Evolutionary conservation across 2,329 filamentous ascomycete genomes (phyloP), one percentile per base, ranked within the genome.

Genomic region (Torrubiellomyces zombiae): DNA sequence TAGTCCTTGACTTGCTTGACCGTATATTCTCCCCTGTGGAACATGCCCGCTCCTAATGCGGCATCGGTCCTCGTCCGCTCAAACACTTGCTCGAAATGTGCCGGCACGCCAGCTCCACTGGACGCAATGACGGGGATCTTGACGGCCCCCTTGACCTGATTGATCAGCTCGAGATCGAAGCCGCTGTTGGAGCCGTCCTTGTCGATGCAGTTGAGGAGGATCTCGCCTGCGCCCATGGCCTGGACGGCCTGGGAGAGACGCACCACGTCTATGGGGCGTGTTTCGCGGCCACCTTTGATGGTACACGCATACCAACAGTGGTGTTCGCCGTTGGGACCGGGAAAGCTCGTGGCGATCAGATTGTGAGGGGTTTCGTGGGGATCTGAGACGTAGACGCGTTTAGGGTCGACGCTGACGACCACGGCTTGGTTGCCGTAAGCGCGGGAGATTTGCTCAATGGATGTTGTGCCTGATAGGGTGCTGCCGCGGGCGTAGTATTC

Each of bases 261-360:
- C 9, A 85, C 69, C 10, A 94, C 89, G 47, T 95, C 86, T 37
- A 95, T 63, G 48, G 95, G 83, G 31, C 85, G 70, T n/a, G 78
- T 85, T 56, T 95, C 86, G 32, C 89, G 74, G 6, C 89, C 89
- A 23, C 89, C 89, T 56, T 86, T 91, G 56, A 92, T 82, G 6
- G 89, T 98, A 56, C 89, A 95, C 29, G 89, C 85, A 49, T 94
- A 98, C 86, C 86, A 98, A 58, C 82, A 93, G 51, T 72, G 77
- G 26, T 60, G 56, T 50, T 94, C 80, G 15, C 83, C 83, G 21
- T 67, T 63, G 13, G 79, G 73, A 7, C 85, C 82, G 0, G 70
- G 72, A 32, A 58, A 66, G 1, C 53, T 47, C 0, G 86, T 93
- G 42, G 63, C 57, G 43, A 94, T 57, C 9, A 75, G 80, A 50